Evolutionary conservation across 2,329 filamentous ascomycete species (phyloP), one percentile per base, ranked within the genome.

Genomic region (Claviceps sp.): DNA sequence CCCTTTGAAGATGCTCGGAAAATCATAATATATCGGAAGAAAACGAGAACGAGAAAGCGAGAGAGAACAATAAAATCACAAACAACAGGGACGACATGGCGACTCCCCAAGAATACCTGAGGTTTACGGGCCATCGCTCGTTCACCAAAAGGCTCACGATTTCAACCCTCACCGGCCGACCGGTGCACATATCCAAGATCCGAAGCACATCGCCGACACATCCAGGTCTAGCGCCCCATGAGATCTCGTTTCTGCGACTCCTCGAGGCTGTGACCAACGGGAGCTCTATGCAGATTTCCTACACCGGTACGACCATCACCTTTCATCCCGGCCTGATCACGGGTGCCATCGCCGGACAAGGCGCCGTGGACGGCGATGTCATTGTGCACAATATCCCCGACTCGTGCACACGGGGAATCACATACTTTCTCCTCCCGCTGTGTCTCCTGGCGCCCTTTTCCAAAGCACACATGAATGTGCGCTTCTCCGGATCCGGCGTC

Each of bases 261-360:
- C 83, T 98, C 63, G 93, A 97, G 68, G 79, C 88, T 59, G 78
- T 98, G 61, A 98, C 93, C 63, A 98, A 98, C 74, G 93, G 93
- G 70, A 87, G 87, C 53, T 83, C 86, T 52, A 89, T 97, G 71
- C 90, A 96, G 63, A 95, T 98, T 60, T 95, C 89, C 11, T 93
- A 95, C 71, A 96, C 89, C 1, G 93, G 93, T 64, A 97, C 93
- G 0, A 90, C 89, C 1, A 79, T 98, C 52, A 84, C 90, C 40
- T 98, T 94, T 71, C 85, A 87, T 58, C 93, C 93, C 0, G 93
- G 93, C 38, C 75, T 98, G 42, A 94, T 98, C 62, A 93, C 89
- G 0, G 93, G 93, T 55, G 85, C 84, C 47, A 81, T 86, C 24
- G 76, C 86, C 20, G 89, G 88, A 18, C 77, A 84, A 48, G 88